Base-by-base conservation (phyloP, 129 eudicot genomes). In the Tanacetum coccineum region DNA sequence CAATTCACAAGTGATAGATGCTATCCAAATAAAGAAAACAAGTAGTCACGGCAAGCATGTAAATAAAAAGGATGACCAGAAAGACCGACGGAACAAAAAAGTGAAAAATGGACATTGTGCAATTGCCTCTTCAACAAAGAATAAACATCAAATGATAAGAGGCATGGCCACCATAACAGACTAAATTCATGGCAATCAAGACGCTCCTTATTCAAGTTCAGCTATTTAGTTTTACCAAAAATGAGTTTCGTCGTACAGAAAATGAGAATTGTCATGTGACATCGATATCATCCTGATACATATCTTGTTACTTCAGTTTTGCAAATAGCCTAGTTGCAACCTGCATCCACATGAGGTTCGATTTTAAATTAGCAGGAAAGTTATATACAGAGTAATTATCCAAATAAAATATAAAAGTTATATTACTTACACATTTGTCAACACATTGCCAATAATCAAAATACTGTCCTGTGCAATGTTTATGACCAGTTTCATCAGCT, bases 391-490 rank as follows among this genome's bases (percentile, higher is more conserved):
- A 62, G 36, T 26, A 9, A n/a, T 44, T 52, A 2, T 0, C 21
- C 14, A 22, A 14, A 20, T 11, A 19, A 17, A 67, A 47, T 18
- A 40, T 44, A 44, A 44, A 60, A 55, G 32, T 26, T 32, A 9
- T 39, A 59, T 26, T n/a, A 44, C 97, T 76, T 84, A 90, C 97
- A 53, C 95, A 87, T 84, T 79, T 82, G 82, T 90, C 95, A 11
- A 90, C 85, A 57, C 97, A 90, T 4, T 78, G 86, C 91, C 92
- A 90, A 54, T 84, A 90, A 83, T 90, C 97, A 61, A 90, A 90
- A 75, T 82, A 87, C 62, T 90, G 95, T 67, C 97, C 95, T 7
- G 97, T 87, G 78, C 97, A 90, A 74, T 90, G 97, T 77, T 82
- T 87, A 76, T 78, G 87, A 74, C 97, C 97, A 13, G 84, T 68